These are phyloP conservation scores for Populus tremula DNA, from an alignment of 345 rosid species.

Conservation along the genomic window DNA sequence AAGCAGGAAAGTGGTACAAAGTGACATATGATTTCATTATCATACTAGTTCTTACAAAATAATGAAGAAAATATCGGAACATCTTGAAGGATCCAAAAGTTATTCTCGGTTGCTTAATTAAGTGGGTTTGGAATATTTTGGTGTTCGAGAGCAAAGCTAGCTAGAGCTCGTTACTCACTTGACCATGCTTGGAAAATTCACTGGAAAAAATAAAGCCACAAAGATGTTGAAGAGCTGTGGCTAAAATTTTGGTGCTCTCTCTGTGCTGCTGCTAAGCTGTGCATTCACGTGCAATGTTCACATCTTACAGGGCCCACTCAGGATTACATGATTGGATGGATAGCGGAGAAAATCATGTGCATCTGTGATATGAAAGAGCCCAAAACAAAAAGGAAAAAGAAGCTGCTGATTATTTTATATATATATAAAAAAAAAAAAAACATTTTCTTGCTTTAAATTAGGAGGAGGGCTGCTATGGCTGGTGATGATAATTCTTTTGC, in stretches of 20 bases:
- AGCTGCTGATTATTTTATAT: conserved; percentile 2
- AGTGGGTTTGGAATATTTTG: background rate
- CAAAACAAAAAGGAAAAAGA: background rate
- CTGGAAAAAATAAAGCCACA: conserved; percentile 11
- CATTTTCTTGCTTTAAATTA: conserved; percentile 10
- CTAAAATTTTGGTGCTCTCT: conserved; percentile 19
- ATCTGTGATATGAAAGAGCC: conserved; percentile 5
- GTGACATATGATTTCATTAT: background rate
- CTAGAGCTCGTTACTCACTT: background rate
- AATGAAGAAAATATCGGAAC: background rate
- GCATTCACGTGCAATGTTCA: conserved; percentile 58
- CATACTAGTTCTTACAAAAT: background rate
- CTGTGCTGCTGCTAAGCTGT: conserved; percentile 32
- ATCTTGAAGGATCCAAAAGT: conserved; percentile 23
- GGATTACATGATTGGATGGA: conserved; percentile 39
- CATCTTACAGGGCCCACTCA: conserved; percentile 42
- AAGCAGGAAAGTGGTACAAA: background rate
- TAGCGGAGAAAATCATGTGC: conserved; percentile 37
- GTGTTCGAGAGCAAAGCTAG: background rate
- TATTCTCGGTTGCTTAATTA: background rate
- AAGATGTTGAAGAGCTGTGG: background rate
- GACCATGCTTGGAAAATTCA: background rate
- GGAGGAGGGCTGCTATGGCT: background rate
- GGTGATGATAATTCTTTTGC: conserved; percentile 1
- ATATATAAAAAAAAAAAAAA: background rate